Base-by-base conservation (phyloP, 495 filamentous ascomycete species). In the Evansstolkia leycettana region DNA sequence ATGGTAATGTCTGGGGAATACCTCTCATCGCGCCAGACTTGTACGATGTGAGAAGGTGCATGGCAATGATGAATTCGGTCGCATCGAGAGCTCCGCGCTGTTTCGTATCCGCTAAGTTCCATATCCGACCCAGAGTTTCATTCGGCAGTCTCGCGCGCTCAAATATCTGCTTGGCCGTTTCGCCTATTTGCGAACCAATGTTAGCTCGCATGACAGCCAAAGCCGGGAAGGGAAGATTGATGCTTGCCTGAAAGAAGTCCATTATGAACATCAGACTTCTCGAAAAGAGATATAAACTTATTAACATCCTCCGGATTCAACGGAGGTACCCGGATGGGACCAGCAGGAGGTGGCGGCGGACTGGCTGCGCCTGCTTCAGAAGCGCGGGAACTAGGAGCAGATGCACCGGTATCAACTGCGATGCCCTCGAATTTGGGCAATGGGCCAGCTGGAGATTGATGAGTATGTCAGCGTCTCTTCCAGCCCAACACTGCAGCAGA, bases 41-140 rank as follows among this genome's bases (percentile, higher is more conserved):
- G 55, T 78, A 86, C 5, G 88, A 94, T 4, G 83, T 83, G 34
- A 98, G 66, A 18, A 98, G 69, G 62, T 98, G 90, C 90, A 98
- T 98, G 8, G 92, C 89, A 46, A 98, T 90, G 47, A 95, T 81
- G 54, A 98, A 98, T 40, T 96, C 90, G 9, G 86, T 89, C 45
- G 75, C 66, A 42, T 83, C 82, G n/a, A 98, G 72, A 23, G 77
- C 78, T 17, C 90, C 92, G 34, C 87, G 75, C 53, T 94, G 84
- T 52, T 94, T 84, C 1, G 82, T 87, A 57, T 98, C 90, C 7
- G 87, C 79, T 31, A 98, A 70, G 47, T 80, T 85, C 90, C 90
- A 98, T 55, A 98, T 95, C 34, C 81, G 77, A 8, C 85, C 90
- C 13, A 98, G 69, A 2, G 83, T 67, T 45, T 95, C 86, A 53